These are phyloP conservation scores for Schizosaccharomyces japonicus DNA, from an alignment of 805 yeast genomes.

Conservation along the genomic window DNA sequence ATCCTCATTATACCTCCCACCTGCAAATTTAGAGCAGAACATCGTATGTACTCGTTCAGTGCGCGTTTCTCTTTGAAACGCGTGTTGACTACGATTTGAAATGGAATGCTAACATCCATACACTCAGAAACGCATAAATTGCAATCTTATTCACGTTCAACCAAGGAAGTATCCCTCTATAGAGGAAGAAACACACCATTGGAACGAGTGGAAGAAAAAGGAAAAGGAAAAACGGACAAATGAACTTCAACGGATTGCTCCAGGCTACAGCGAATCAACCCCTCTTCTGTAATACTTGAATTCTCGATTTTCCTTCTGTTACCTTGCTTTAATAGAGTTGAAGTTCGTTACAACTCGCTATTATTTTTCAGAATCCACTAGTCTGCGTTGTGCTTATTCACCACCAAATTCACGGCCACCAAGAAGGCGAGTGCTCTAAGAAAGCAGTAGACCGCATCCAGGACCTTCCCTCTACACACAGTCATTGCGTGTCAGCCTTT, in stretches of 20 bases:
- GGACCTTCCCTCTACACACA: no score
- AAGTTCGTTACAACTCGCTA: neutral
- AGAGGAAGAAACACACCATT: neutral
- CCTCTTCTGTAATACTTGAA: neutral
- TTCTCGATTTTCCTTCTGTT: no score
- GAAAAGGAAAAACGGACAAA: neutral
- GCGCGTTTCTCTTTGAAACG: no score
- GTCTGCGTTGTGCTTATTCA: neutral
- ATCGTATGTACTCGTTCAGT: no score
- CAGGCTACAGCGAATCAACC: neutral
- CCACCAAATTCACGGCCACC: neutral
- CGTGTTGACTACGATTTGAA: no score
- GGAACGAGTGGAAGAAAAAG: neutral
- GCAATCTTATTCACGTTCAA: no score
- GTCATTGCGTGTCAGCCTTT: no score
- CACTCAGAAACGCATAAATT: no score
- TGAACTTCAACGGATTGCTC: neutral
- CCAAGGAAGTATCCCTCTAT: neutral
- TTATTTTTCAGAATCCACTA: neutral
- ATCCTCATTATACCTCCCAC: no score
- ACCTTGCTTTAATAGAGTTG: neutral
- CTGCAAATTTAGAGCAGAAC: no score
- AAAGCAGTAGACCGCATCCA: no score
- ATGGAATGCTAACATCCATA: no score
- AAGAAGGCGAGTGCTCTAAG: neutral